Conservation (phyloP, 2,329 filamentous ascomycete genomes). For the Apiospora saccharicola region DNA sequence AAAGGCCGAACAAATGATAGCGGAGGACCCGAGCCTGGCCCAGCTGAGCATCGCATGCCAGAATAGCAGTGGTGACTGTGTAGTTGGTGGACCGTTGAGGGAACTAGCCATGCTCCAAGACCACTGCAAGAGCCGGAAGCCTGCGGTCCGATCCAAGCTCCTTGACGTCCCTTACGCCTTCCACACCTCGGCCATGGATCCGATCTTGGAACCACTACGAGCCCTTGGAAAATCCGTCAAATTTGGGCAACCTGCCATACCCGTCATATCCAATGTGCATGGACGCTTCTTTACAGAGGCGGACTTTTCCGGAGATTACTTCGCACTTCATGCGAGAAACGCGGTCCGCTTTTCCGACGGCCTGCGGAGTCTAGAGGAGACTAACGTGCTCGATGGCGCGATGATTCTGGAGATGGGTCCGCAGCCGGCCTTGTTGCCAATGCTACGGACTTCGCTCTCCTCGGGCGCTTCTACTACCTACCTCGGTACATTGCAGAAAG, state of each 20-base stretch:
- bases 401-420: slow-evolving; percentile 27
- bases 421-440: slow-evolving; percentile 26
- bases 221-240: slow-evolving; percentile 17
- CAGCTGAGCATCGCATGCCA: slow-evolving; percentile 28
- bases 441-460: slow-evolving; percentile 25
- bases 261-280: slow-evolving; percentile 30
- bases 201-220: slow-evolving; percentile 26
- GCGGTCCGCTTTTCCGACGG: slow-evolving; percentile 24
- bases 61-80: slow-evolving; percentile 30
- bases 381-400: neutral
- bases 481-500: slow-evolving; percentile 25
- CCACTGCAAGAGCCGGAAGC: slow-evolving; percentile 16
- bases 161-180: slow-evolving; percentile 29
- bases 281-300: slow-evolving; percentile 12
- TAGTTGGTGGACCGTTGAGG: slow-evolving; percentile 29
- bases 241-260: slow-evolving; percentile 27
- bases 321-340: slow-evolving; percentile 25
- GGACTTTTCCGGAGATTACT: slow-evolving; percentile 26
- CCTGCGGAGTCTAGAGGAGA: slow-evolving; percentile 9
- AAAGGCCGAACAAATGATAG: slow-evolving; percentile 23
- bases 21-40: neutral
- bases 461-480: slow-evolving; percentile 20
- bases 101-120: slow-evolving; percentile 26
- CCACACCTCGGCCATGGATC: slow-evolving; percentile 31
- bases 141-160: slow-evolving; percentile 24